Conservation (phyloP, 2,329 filamentous ascomycete species). For the Curvularia sp. region DNA sequence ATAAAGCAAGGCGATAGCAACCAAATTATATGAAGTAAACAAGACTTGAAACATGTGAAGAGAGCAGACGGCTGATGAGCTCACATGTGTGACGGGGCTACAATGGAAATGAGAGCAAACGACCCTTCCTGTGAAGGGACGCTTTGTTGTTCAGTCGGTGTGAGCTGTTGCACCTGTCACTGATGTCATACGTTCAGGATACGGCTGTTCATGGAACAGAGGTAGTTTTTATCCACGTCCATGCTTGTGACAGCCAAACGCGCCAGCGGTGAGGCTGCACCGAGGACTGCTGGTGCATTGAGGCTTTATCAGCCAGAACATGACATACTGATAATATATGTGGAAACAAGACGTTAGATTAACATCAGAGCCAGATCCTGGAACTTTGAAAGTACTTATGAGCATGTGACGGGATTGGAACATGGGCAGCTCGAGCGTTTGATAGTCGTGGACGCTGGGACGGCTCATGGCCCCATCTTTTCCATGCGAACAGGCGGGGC, state of each 20-base stretch:
- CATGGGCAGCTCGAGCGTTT: neutral
- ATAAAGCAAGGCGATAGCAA: neutral
- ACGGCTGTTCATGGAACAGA: neutral
- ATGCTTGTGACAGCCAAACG: neutral
- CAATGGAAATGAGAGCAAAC: neutral
- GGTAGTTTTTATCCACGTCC: neutral
- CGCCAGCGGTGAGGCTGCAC: neutral
- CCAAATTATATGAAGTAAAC: slow-evolving; percentile 1
- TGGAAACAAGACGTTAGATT: neutral
- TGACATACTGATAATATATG: neutral
- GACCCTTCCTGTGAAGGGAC: slow-evolving; percentile 3
- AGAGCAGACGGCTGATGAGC: neutral
- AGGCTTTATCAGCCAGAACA: neutral
- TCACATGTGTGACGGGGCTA: neutral
- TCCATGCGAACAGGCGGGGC: slow-evolving; percentile 15
- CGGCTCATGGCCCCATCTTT: slow-evolving; percentile 4
- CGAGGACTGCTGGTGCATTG: neutral
- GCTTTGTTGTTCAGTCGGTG: slow-evolving; percentile 2
- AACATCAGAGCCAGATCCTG: neutral
- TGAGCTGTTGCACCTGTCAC: slow-evolving; percentile 9
- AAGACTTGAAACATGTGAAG: slow-evolving; percentile 5
- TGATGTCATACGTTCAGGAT: slow-evolving; percentile 10
- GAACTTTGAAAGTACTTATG: neutral
- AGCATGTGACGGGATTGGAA: neutral
- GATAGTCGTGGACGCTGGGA: slow-evolving; percentile 1